Base-by-base conservation (phyloP, 179 eudicot species). In the Silene coronaria region DNA sequence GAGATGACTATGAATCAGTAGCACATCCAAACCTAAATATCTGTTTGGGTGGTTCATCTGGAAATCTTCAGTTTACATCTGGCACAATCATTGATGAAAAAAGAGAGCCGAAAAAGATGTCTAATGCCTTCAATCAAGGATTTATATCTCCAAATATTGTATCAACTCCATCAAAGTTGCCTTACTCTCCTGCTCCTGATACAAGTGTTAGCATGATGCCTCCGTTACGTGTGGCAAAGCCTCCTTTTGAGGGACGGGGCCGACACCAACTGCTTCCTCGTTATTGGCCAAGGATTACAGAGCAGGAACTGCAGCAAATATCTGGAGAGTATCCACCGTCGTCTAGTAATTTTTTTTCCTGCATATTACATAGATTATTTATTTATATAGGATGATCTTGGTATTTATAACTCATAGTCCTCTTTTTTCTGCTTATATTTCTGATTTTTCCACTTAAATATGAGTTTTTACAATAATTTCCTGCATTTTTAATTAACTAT, bases 271-370 rank as follows among this genome's bases (percentile, higher is more conserved):
- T 93, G 82, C 98, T 96, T 85, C 97, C 97, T 75, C 97, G 99
- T 76, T 93, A 96, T 79, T 96, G 98, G 97, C 99, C 99, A 36
- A 85, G 97, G 81, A 93, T 96, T 73, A 96, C 99, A 12, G 99
- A 96, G 70, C 92, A 93, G 83, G 99, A 96, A 79, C 81, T 96
- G 83, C 97, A 90, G 85, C 96, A 91, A 83, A 96, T 96, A 73
- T 89, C 97, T 71, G 98, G 97, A 91, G 98, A 91, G 97, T 96
- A 96, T 96, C 99, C 97, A 24, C 81, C 53, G 27, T 55, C 46
- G 59, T 75, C 19, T 67, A 24, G 32, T 36, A 21, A 46, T 9
- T 61, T 70, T 12, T 63, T 46, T 58, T 38, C 12, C 23, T 71
- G 21, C 46, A 51, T 22, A 3, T 70, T 69, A 13, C 6, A 6